Percentiles rank a stretch among this genome's conserved stretches.
Evolutionary conservation across 129 eudicot genomes (phyloP).

Genomic region (Chrysanthemum seticuspe): DNA sequence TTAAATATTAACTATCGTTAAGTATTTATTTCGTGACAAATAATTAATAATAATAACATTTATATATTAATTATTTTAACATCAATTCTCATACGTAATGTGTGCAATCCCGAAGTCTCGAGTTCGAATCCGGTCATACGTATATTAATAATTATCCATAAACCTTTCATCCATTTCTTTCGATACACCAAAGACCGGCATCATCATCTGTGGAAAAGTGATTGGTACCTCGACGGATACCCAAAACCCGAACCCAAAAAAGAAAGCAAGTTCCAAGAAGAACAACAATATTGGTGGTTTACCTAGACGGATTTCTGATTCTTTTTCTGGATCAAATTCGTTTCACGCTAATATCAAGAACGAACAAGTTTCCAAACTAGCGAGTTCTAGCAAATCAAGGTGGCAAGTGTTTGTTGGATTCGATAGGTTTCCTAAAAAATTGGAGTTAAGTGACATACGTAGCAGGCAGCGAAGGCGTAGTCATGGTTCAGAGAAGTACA

Average conservation of each 20-base stretch:
- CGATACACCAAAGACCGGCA: background rate
- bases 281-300: background rate
- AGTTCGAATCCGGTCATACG: too few relatives aligned
- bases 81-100: too few relatives aligned
- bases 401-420: background rate
- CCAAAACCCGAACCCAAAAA: background rate
- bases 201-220: constrained; percentile 20
- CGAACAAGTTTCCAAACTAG: too few relatives aligned
- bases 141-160: too few relatives aligned
- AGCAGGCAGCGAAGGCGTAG: constrained; percentile 32
- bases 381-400: too few relatives aligned
- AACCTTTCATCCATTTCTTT: background rate
- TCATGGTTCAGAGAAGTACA: constrained; percentile 7
- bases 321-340: too few relatives aligned
- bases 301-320: constrained; percentile 5
- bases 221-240: constrained; percentile 11
- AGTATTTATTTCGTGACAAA: too few relatives aligned
- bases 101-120: too few relatives aligned
- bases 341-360: background rate
- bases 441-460: constrained; percentile 46
- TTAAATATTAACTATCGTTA: too few relatives aligned
- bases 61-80: too few relatives aligned
- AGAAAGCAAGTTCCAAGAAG: background rate
- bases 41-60: too few relatives aligned
- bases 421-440: constrained; percentile 20